These are phyloP conservation scores for Sonneratia alba DNA, from an alignment of 345 rosid species.

Conservation along the genomic window DNA sequence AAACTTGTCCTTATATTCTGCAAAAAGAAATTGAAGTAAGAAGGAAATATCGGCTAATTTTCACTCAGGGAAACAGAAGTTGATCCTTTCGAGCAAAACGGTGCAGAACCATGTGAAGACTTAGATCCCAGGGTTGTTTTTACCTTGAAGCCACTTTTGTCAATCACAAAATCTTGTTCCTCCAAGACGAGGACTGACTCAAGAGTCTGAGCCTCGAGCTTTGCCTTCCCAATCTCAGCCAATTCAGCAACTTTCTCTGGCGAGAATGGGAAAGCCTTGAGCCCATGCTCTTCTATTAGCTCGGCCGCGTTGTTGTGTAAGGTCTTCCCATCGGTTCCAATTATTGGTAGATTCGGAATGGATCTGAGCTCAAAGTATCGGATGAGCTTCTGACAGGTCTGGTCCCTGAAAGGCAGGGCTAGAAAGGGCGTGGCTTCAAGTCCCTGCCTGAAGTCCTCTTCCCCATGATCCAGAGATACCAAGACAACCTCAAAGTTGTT, in stretches of 20 bases:
- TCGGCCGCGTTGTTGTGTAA: constrained; percentile 43
- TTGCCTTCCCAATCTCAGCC: constrained; percentile 25
- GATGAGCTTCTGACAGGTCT: constrained; percentile 32
- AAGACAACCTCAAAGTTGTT: constrained; percentile 46
- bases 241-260: constrained; percentile 50
- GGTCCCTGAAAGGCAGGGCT: constrained; percentile 53
- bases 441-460: constrained; percentile 39
- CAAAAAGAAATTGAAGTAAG: too few species aligned
- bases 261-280: constrained; percentile 57
- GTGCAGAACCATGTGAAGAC: neutral
- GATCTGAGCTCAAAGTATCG: constrained; percentile 43
- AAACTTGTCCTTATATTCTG: too few species aligned
- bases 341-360: constrained; percentile 51
- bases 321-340: constrained; percentile 69
- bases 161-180: constrained; percentile 49
- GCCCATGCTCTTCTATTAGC: constrained; percentile 51
- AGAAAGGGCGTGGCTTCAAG: constrained; percentile 56
- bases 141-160: constrained; percentile 47
- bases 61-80: neutral
- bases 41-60: neutral
- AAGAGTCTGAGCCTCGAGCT: constrained; percentile 42
- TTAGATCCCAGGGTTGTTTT: too few species aligned
- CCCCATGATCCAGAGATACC: constrained; percentile 48
- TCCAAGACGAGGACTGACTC: constrained; percentile 49
- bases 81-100: neutral